Conservation (phyloP, 495 filamentous ascomycete species). For the Trichoderma virens region DNA sequence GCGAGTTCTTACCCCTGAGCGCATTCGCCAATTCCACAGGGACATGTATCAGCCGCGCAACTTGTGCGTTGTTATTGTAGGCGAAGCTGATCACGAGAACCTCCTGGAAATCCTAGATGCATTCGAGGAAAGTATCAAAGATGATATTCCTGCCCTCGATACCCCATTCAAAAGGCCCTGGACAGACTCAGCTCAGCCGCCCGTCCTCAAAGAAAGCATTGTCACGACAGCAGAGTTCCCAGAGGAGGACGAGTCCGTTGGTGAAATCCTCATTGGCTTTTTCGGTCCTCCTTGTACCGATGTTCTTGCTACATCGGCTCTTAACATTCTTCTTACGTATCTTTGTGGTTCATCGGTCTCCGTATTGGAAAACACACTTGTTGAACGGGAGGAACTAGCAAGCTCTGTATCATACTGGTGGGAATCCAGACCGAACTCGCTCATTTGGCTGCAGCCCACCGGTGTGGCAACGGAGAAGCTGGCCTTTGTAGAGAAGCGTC, state of each 20-base stretch:
- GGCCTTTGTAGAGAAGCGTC: slow-evolving; percentile 69
- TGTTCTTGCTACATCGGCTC: slow-evolving; percentile 50
- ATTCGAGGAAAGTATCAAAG: slow-evolving; percentile 81
- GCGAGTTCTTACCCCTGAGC: slow-evolving; percentile 73
- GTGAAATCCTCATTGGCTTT: slow-evolving; percentile 76
- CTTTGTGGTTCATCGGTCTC: slow-evolving; percentile 88
- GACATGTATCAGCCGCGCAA: slow-evolving; percentile 99
- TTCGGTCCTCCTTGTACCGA: slow-evolving; percentile 76
- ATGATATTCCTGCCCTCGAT: slow-evolving; percentile 65
- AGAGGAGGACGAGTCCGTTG: slow-evolving; percentile 89
- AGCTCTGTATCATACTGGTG: slow-evolving; percentile 70
- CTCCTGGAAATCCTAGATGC: slow-evolving; percentile 72
- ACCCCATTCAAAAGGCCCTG: slow-evolving; percentile 80
- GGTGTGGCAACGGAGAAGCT: slow-evolving; percentile 84
- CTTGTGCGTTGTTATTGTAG: slow-evolving; percentile 79
- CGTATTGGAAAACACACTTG: slow-evolving; percentile 80
- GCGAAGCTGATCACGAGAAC: slow-evolving; percentile 76
- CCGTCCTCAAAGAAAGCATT: slow-evolving; percentile 57
- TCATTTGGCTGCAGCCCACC: slow-evolving; percentile 75
- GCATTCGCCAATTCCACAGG: slow-evolving; percentile 85
- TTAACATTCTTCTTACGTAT: slow-evolving; percentile 73
- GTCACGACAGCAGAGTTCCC: slow-evolving; percentile 82
- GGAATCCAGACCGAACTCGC: slow-evolving; percentile 68
- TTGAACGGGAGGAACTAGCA: slow-evolving; percentile 87
- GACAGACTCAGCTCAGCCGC: slow-evolving; percentile 75